These are phyloP conservation scores for Crassisporium funariophilum DNA, from an alignment of 768 basidiomycete genomes.

Conservation along the genomic window DNA sequence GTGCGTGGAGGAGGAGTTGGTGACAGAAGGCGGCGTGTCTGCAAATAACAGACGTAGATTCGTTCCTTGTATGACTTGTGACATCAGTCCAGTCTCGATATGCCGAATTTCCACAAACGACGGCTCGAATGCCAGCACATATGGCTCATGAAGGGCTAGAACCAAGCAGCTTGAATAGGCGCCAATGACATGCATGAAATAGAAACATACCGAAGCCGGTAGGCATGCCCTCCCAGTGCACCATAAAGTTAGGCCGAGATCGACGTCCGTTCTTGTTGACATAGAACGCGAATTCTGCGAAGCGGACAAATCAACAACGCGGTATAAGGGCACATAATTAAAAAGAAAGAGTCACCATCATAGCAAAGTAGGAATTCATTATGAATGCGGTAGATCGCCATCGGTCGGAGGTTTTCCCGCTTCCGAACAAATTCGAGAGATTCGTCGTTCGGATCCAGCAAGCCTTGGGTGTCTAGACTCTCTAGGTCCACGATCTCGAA, in stretches of 20 bases:
- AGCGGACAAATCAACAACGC: conserved; percentile 16
- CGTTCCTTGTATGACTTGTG: conserved; percentile 94
- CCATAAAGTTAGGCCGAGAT: conserved; percentile 89
- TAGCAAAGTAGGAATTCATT: conserved; percentile 98
- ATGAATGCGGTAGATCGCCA: conserved; percentile 96
- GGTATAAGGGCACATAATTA: neutral
- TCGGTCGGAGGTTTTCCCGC: conserved; percentile 84
- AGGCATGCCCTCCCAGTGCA: conserved; percentile 94
- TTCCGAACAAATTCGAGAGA: conserved; percentile 93
- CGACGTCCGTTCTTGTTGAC: conserved; percentile 96
- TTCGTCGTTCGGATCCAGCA: conserved; percentile 90
- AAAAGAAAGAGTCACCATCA: conserved; percentile 66
- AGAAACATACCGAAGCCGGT: conserved; percentile 84
- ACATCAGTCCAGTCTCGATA: conserved; percentile 88
- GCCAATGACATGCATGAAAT: neutral
- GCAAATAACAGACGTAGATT: conserved; percentile 91
- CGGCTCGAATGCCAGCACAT: conserved; percentile 94
- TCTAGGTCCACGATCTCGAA: conserved; percentile 99
- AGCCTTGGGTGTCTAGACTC: conserved; percentile 93
- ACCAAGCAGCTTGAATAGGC: neutral
- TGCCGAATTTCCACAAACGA: conserved; percentile 96
- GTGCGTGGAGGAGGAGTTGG: conserved; percentile 51
- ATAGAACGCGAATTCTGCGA: conserved; percentile 95
- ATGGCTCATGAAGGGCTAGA: conserved; percentile 92
- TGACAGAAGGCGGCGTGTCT: conserved; percentile 86